These are phyloP conservation scores for Drosera capensis DNA, from an alignment of 148 eudicot species.

Conservation along the genomic window DNA sequence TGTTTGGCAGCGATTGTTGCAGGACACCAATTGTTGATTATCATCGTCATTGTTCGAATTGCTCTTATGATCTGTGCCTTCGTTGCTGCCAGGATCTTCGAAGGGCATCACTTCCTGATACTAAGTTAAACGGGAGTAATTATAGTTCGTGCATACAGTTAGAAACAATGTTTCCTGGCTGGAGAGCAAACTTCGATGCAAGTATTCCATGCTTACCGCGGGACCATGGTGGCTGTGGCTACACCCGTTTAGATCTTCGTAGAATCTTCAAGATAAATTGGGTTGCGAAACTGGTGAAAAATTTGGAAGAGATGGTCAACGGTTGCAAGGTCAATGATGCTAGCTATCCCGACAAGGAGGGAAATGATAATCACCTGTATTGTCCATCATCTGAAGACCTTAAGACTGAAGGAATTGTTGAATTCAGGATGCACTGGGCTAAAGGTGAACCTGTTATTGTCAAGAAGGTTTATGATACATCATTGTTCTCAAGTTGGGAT, in stretches of 20 bases:
- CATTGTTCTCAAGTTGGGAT: slow-evolving; percentile 63
- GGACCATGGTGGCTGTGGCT: slow-evolving; percentile 76
- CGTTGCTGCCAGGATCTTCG: slow-evolving; percentile 92
- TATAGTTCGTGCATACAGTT: slow-evolving; percentile 17
- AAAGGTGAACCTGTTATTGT: slow-evolving; percentile 73
- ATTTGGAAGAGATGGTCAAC: slow-evolving; percentile 82
- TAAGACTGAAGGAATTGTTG: slow-evolving; percentile 50
- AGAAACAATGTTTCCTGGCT: slow-evolving; percentile 34
- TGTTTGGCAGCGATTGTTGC: slow-evolving; percentile 69
- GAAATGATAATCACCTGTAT: slow-evolving; percentile 50
- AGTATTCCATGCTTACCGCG: slow-evolving; percentile 71
- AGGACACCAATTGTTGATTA: slow-evolving; percentile 88
- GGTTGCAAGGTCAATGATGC: slow-evolving; percentile 50
- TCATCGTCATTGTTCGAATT: slow-evolving; percentile 80
- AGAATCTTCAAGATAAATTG: slow-evolving; percentile 94
- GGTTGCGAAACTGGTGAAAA: slow-evolving; percentile 90
- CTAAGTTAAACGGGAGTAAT: slow-evolving; percentile 15
- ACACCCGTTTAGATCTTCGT: slow-evolving; percentile 33
- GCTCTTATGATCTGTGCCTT: slow-evolving; percentile 91
- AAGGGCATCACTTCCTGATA: slow-evolving; percentile 27
- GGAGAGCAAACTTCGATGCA: slow-evolving; percentile 76
- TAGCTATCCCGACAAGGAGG: slow-evolving; percentile 21
- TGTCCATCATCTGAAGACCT: slow-evolving; percentile 49
- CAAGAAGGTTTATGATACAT: slow-evolving; percentile 51
- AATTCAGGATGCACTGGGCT: slow-evolving; percentile 64